Evolutionary conservation across 2,329 filamentous ascomycete genomes (phyloP).

Genomic region (Alternaria dauci): DNA sequence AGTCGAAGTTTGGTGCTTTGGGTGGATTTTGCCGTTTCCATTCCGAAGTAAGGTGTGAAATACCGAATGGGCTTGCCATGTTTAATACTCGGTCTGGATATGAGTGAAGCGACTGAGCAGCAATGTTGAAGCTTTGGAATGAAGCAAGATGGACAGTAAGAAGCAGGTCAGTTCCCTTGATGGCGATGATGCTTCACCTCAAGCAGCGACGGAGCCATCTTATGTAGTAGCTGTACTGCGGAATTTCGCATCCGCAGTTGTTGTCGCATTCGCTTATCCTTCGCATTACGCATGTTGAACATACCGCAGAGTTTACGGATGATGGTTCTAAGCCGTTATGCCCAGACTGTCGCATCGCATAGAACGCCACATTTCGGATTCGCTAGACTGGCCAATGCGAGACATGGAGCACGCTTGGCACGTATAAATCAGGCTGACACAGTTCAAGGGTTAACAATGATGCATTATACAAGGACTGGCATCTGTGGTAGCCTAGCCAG

Average conservation of each 20-base stretch:
- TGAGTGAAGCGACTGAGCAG: background rate
- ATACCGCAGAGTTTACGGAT: background rate
- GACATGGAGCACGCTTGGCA: background rate
- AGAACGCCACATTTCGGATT: conserved; percentile 12
- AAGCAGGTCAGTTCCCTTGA: background rate
- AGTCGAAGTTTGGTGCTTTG: conserved; percentile 34
- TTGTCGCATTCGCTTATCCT: conserved; percentile 8
- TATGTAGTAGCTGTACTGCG: background rate
- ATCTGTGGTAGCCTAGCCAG: conserved; percentile 9
- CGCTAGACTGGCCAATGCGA: conserved; percentile 10
- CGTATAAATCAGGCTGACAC: background rate
- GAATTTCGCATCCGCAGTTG: background rate
- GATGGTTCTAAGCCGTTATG: background rate
- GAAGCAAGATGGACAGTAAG: background rate
- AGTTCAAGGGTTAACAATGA: conserved; percentile 13
- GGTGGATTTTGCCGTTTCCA: conserved; percentile 35
- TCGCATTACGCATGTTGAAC: background rate
- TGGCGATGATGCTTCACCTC: background rate
- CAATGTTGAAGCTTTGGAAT: too few species aligned
- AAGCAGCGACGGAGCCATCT: background rate
- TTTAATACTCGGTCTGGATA: too few species aligned
- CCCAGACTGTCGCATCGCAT: conserved; percentile 9
- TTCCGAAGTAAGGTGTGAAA: background rate
- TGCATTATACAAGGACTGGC: conserved; percentile 15
- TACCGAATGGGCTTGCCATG: background rate